Base-by-base conservation (phyloP, 2,329 filamentous ascomycete genomes). In the Ophiostoma perfectum region DNA sequence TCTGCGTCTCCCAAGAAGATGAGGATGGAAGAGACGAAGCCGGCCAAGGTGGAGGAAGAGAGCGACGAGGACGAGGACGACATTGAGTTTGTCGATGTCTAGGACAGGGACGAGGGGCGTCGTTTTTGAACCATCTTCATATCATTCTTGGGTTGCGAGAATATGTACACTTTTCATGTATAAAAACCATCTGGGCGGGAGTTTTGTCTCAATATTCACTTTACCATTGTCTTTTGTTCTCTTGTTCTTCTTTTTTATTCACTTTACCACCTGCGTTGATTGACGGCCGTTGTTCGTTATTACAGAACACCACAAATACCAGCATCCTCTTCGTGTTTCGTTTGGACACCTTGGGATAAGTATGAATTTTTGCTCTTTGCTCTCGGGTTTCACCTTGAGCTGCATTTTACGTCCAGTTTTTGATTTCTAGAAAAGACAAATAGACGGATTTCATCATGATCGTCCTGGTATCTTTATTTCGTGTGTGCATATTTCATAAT, bases 71-170 rank as follows among this genome's bases (percentile, higher is more conserved):
- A 81, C 38, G 80, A 81, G 38, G 83, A 84, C 42, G 83, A 82
- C 39, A 75, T 87, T 70, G 84, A 86, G 72, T 87, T 87, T 75
- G 85, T 86, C 73, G 85, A 87, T 74, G 84, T 87, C 0, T 82
- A 63, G 38, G 27, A 27, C 2, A 27, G 27, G 27, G 27, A 27
- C 27, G 27, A n/a, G 27, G 27, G 27, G 27, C 27, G 27, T 27
- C 27, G 27, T 27, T 27, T 27, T 27, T 27, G 27, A 27, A 27
- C 27, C 27, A 27, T 27, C 27, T 27, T 27, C 27, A 27, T 27
- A 27, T 27, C 12, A 27, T 38, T 38, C 52, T 58, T 8, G 27
- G 27, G 49, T 5, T 16, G 11, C 45, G n/a, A 55, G 49, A 55
- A 55, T 55, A 55, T 55, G 49, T 36, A 27, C 6, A 14, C 12